Percentiles rank a stretch among this genome's conserved stretches.
These are phyloP conservation scores for Gryganskiella cystojenkinii DNA, from an alignment of 192 early-diverging fungal genomes.

Conservation along the genomic window DNA sequence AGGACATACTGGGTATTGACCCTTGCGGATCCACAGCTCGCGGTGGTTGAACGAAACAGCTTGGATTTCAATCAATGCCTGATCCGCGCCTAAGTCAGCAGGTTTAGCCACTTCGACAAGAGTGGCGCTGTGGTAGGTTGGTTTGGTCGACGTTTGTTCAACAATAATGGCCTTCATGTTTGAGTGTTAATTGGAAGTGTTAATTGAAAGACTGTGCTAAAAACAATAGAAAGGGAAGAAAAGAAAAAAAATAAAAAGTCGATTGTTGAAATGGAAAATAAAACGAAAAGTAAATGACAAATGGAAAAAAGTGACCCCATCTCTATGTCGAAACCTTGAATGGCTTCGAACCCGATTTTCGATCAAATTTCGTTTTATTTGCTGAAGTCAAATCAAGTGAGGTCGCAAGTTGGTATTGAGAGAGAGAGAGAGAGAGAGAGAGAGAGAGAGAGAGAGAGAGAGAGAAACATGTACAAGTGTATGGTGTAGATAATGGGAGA, in stretches of 20 bases:
- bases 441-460: background rate
- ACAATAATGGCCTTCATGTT: background rate
- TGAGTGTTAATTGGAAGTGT: too few relatives aligned
- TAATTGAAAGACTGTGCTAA: too few relatives aligned
- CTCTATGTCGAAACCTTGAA: too few relatives aligned
- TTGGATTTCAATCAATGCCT: conserved; percentile 2
- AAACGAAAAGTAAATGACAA: too few relatives aligned
- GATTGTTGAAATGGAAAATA: too few relatives aligned
- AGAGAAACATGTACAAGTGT: background rate
- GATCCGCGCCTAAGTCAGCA: background rate
- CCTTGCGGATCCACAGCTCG: conserved; percentile 46
- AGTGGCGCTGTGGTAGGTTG: background rate
- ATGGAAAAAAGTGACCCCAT: too few relatives aligned
- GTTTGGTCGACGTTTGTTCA: background rate
- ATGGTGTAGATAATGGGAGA: background rate
- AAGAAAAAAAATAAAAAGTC: too few relatives aligned
- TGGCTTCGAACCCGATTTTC: too few relatives aligned
- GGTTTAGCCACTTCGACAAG: background rate
- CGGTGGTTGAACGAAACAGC: conserved; percentile 7
- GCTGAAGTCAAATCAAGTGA: too few relatives aligned
- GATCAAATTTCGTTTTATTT: too few relatives aligned
- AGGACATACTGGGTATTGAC: conserved; percentile 49
- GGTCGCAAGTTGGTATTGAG: too few relatives aligned
- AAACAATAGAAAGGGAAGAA: too few relatives aligned
- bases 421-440: background rate